A percentile compares a stretch with the other conserved stretches of the same genome.
phyloP scores from a whole-genome alignment of 1,139 yeast genomes.

The Geotrichum europaeum region DNA sequence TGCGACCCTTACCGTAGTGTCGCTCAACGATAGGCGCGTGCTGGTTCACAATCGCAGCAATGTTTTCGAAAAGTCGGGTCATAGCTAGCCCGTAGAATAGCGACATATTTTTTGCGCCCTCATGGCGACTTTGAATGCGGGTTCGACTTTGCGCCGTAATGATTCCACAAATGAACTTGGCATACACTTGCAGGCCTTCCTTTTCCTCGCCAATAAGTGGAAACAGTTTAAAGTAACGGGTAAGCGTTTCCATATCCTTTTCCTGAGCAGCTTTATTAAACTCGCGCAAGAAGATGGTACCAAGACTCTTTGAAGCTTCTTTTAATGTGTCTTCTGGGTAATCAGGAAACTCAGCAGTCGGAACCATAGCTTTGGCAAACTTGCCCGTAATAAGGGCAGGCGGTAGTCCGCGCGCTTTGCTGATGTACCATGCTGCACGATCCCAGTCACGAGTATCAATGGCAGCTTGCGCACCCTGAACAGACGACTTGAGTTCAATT shows the following conservation, averaged over 20 bases:
- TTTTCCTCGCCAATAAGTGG: slow-evolving; percentile 75
- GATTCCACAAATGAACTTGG: slow-evolving; percentile 78
- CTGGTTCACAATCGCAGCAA: slow-evolving; percentile 77
- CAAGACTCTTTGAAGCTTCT: slow-evolving; percentile 55
- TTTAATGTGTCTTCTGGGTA: slow-evolving; percentile 55
- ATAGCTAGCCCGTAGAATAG: slow-evolving; percentile 59
- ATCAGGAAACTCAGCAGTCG: slow-evolving; percentile 85
- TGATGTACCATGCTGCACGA: slow-evolving; percentile 60
- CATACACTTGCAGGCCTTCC: slow-evolving; percentile 72
- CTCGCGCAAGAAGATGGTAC: slow-evolving; percentile 50
- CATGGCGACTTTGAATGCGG: slow-evolving; percentile 40
- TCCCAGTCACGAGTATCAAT: slow-evolving; percentile 66
- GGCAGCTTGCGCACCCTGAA: slow-evolving; percentile 63
- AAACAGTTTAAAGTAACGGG: slow-evolving; percentile 76
- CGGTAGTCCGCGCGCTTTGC: slow-evolving; percentile 51
- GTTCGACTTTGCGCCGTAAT: slow-evolving; percentile 72
- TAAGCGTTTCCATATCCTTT: slow-evolving; percentile 62
- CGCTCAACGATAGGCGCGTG: slow-evolving; percentile 73
- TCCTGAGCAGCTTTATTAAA: slow-evolving; percentile 65
- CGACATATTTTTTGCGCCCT: slow-evolving; percentile 24
- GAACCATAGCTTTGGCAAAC: slow-evolving; percentile 80
- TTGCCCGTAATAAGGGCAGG: slow-evolving; percentile 50
- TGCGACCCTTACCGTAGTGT: slow-evolving; percentile 63
- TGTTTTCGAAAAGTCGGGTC: slow-evolving; percentile 73
- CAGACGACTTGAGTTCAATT: slow-evolving; percentile 54